These are phyloP conservation scores for Rhizomucor miehei DNA, from an alignment of 371 early-diverging fungal genomes.

Conservation along the genomic window DNA sequence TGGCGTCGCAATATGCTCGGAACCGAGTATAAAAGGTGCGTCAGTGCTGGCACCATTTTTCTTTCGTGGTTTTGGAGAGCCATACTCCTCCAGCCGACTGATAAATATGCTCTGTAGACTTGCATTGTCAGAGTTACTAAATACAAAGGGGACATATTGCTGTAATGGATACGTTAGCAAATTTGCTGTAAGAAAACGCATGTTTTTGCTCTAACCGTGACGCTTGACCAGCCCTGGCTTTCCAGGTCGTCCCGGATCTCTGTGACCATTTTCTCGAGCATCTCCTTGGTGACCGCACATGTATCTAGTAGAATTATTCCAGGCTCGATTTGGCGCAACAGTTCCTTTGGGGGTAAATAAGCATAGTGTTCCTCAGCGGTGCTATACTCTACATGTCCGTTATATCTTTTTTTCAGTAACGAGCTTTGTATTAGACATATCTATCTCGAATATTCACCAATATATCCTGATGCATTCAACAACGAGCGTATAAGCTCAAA, in stretches of 20 bases:
- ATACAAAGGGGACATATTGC: conserved; percentile 17
- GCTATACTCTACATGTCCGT: conserved; percentile 15
- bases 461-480: conserved; percentile 22
- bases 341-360: conserved; percentile 18
- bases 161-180: too few species aligned
- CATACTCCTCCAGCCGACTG: not conserved
- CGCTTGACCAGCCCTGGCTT: conserved; percentile 14
- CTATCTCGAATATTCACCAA: conserved; percentile 14
- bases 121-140: conserved; percentile 11
- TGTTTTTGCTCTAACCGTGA: conserved; percentile 10
- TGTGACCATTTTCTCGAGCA: conserved; percentile 5
- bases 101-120: conserved; percentile 10
- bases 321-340: conserved; percentile 12
- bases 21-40: conserved; percentile 9
- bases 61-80: not conserved
- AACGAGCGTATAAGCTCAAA: conserved; percentile 16
- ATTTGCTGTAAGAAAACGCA: too few species aligned
- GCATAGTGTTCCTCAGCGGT: conserved; percentile 19
- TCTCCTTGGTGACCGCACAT: conserved; percentile 19
- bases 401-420: conserved; percentile 2
- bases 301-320: conserved; percentile 19
- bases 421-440: not conserved
- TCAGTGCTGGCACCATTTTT: not conserved
- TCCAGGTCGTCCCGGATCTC: conserved; percentile 8
- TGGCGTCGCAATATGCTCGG: conserved; percentile 10